Evolutionary conservation across 1,284 basidiomycete genomes (phyloP).

Genomic region (Cystobasidium pallidum): DNA sequence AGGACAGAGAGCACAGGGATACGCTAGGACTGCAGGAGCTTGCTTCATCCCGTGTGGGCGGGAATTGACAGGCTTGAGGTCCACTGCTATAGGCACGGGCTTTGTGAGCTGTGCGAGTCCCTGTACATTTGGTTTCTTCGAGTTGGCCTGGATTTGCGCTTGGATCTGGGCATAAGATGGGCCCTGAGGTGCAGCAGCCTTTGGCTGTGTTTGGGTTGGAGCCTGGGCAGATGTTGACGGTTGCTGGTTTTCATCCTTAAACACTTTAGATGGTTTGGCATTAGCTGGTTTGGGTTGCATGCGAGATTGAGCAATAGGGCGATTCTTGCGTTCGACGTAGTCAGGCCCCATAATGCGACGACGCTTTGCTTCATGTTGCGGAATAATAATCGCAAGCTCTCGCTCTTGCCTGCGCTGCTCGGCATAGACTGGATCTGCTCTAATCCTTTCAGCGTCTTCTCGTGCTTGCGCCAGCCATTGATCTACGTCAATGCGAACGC

Average conservation of each 20-base stretch:
- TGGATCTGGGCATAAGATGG: slow-evolving; percentile 25
- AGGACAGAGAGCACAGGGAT: slow-evolving; percentile 58
- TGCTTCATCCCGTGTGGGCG: background rate
- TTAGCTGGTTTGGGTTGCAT: slow-evolving; percentile 32
- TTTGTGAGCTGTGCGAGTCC: slow-evolving; percentile 5
- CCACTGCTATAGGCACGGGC: background rate
- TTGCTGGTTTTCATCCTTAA: slow-evolving; percentile 15
- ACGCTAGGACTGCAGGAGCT: slow-evolving; percentile 20
- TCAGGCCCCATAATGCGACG: slow-evolving; percentile 32
- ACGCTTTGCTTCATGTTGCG: slow-evolving; percentile 43
- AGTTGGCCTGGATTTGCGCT: slow-evolving; percentile 11
- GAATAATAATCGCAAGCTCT: slow-evolving; percentile 44
- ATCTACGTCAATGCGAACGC: slow-evolving; percentile 89
- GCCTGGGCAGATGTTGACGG: background rate
- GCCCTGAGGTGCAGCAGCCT: background rate
- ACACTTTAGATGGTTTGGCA: slow-evolving; percentile 8
- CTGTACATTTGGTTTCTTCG: background rate
- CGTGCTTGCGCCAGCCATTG: slow-evolving; percentile 58
- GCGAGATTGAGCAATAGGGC: slow-evolving; percentile 7
- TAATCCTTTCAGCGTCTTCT: slow-evolving; percentile 41
- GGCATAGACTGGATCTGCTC: slow-evolving; percentile 39
- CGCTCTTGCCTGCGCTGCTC: slow-evolving; percentile 45
- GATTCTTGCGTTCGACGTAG: slow-evolving; percentile 43
- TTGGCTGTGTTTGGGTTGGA: background rate
- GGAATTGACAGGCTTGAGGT: slow-evolving; percentile 3